phyloP scores from a whole-genome alignment of 2,329 filamentous ascomycete species.

The Alternaria arborescens region DNA sequence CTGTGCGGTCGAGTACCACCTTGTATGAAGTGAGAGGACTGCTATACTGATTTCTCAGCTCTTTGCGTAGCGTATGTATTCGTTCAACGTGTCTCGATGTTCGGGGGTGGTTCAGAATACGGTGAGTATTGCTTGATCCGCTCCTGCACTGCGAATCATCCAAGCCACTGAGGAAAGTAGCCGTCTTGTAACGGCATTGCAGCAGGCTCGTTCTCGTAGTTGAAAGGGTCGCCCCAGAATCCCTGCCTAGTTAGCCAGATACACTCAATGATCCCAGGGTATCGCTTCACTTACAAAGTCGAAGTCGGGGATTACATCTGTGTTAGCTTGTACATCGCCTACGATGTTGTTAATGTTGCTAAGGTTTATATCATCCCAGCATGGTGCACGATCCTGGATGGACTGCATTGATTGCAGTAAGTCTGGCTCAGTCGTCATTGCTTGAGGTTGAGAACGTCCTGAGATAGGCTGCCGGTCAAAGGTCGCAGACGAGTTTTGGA shows the following conservation, averaged over 20 bases:
- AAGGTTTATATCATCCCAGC: slow-evolving; percentile 48
- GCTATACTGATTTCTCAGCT: background rate
- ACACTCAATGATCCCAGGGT: background rate
- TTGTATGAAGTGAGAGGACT: background rate
- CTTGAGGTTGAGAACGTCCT: slow-evolving; percentile 13
- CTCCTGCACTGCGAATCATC: slow-evolving; percentile 9
- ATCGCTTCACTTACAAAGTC: slow-evolving; percentile 44
- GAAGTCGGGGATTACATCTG: slow-evolving; percentile 45
- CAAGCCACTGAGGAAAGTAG: slow-evolving; percentile 33
- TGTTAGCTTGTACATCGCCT: slow-evolving; percentile 33
- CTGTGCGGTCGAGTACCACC: background rate
- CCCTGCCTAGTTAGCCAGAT: slow-evolving; percentile 34
- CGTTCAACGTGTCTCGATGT: background rate
- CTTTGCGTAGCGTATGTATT: background rate
- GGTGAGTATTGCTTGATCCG: background rate
- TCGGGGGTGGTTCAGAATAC: background rate
- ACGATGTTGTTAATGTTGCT: slow-evolving; percentile 47
- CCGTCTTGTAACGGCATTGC: slow-evolving; percentile 29
- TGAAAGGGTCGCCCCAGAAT: slow-evolving; percentile 51
- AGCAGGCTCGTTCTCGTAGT: slow-evolving; percentile 41
- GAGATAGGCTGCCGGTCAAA: slow-evolving; percentile 13
- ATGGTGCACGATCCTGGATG: slow-evolving; percentile 26
- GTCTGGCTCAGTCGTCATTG: slow-evolving; percentile 14
- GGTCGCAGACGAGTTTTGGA: slow-evolving; percentile 13
- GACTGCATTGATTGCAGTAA: slow-evolving; percentile 22